Evolutionary conservation across 176 grass and related monocot species (phyloP).

Genomic region (Juncus inflexus): DNA sequence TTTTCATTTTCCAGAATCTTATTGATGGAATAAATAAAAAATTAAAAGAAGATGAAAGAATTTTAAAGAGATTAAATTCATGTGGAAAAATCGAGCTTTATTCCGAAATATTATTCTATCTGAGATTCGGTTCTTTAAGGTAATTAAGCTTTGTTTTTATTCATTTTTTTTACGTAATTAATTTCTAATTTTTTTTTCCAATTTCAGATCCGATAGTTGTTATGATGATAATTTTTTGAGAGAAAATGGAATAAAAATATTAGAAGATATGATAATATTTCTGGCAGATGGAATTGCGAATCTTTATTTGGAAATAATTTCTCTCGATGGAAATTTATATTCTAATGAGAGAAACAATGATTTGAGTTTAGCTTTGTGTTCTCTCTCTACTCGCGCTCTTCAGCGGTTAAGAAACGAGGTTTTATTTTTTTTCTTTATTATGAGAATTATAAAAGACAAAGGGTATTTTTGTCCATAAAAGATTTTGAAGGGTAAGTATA

Average conservation of each 20-base stretch:
- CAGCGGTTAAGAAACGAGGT: constrained; percentile 92
- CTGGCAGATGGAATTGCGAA: constrained; percentile 77
- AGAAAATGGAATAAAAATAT: constrained; percentile 59
- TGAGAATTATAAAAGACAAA: too few species aligned
- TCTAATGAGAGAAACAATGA: constrained; percentile 43
- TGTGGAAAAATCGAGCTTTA: constrained; percentile 77
- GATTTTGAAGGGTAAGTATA: too few species aligned
- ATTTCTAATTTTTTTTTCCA: background rate
- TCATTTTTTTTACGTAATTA: too few species aligned
- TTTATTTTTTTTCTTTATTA: constrained; percentile 1
- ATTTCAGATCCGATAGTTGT: constrained; percentile 51
- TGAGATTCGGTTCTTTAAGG: constrained; percentile 88
- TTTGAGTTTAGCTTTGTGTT: constrained; percentile 67
- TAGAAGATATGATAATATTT: constrained; percentile 87
- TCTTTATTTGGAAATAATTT: constrained; percentile 86
- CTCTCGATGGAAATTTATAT: constrained; percentile 71
- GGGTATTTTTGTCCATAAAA: too few species aligned
- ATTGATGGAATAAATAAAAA: constrained; percentile 42
- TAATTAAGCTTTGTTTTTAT: constrained; percentile 18
- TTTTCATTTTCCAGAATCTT: constrained; percentile 52
- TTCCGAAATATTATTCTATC: constrained; percentile 62
- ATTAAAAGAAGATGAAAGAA: constrained; percentile 63
- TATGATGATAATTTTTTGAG: constrained; percentile 59
- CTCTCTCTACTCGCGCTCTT: constrained; percentile 78
- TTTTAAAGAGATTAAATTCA: constrained; percentile 71